Evolutionary conservation across 2,329 filamentous ascomycete species (phyloP), one percentile per base, ranked within the genome.

Genomic region (Byssochlamys sp.): DNA sequence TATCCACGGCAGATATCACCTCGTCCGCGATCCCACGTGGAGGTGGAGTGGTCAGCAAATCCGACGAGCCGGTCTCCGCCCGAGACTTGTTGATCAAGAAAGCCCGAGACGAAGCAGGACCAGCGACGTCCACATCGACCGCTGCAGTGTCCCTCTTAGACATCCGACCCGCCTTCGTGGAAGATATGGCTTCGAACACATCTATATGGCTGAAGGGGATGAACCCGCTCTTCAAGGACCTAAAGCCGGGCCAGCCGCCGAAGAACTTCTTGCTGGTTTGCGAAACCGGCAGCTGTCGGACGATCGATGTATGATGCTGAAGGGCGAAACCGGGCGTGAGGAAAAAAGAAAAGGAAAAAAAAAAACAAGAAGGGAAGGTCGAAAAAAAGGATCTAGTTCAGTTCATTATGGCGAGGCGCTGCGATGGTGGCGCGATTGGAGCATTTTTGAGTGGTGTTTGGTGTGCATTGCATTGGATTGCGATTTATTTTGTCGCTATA

Each of bases 221-320:
- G 35, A 76, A 76, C 58, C 53, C 63, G 3, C 54, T 75, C 29
- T 69, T 71, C 59, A 71, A 69, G 59, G 70, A 75, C 19, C 52
- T 76, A n/a, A 67, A 69, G 55, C 63, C 69, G 0, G 59, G 63
- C 1, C 62, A 68, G 2, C 67, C 69, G 10, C 63, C 67, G 11
- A 75, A 72, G 59, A 75, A 75, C 56, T 69, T 73, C 56, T 52
- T 76, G 33, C 61, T 74, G 55, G 58, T 75, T 26, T 76, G 74
- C 54, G 73, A 75, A 62, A 59, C 61, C 2, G 73, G 73, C 1
- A 62, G 59, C 27, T 76, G 74, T 64, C 65, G 61, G 53, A 69
- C 56, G 4, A 63, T 75, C 48, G 69, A 75, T 64, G 52, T 75
- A 11, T 71, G 39, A 56, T 33, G 39, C 4, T 31, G 29, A 11